Percentiles rank a stretch among this genome's conserved stretches.
Evolutionary conservation across 768 basidiomycete genomes (phyloP).

Genomic region (Auriculariales sp.): DNA sequence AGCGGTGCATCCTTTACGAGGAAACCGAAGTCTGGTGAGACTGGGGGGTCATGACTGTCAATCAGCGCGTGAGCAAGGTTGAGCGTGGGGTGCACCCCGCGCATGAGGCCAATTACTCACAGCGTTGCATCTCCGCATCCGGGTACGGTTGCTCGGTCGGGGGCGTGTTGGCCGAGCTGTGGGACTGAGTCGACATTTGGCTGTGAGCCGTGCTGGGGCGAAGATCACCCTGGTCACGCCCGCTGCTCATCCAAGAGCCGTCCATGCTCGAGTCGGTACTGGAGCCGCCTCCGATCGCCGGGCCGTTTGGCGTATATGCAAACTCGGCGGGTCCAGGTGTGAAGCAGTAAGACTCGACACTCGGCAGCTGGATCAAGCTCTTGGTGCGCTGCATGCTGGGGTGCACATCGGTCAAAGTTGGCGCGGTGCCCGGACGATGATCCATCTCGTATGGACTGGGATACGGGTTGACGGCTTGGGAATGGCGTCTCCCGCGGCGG

Average conservation of each 20-base stretch:
- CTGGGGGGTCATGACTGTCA: conserved; percentile 6
- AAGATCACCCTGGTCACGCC: conserved; percentile 16
- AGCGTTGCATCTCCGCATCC: conserved; percentile 69
- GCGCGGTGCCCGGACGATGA: conserved; percentile 21
- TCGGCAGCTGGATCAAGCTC: conserved; percentile 72
- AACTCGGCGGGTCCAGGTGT: conserved; percentile 60
- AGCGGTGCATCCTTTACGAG: conserved; percentile 4
- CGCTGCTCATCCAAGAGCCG: conserved; percentile 1
- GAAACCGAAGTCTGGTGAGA: conserved; percentile 9
- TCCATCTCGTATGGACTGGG: conserved; percentile 56
- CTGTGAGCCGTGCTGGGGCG: conserved; percentile 70
- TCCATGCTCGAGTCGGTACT: conserved; percentile 3
- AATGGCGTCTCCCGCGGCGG: conserved; percentile 61
- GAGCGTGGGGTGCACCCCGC: background rate
- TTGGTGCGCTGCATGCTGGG: conserved; percentile 52
- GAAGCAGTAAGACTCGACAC: conserved; percentile 54
- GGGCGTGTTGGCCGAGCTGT: conserved; percentile 68
- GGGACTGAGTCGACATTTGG: conserved; percentile 60
- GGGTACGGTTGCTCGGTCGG: conserved; percentile 23
- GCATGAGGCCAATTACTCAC: conserved; percentile 36
- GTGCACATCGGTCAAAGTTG: conserved; percentile 30
- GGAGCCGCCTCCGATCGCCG: conserved; percentile 12
- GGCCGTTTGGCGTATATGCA: conserved; percentile 50
- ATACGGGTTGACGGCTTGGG: conserved; percentile 79
- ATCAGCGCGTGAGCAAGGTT: conserved; percentile 7